Conservation (phyloP, 768 basidiomycete species). For the Trichaptum fuscoviolaceum region DNA sequence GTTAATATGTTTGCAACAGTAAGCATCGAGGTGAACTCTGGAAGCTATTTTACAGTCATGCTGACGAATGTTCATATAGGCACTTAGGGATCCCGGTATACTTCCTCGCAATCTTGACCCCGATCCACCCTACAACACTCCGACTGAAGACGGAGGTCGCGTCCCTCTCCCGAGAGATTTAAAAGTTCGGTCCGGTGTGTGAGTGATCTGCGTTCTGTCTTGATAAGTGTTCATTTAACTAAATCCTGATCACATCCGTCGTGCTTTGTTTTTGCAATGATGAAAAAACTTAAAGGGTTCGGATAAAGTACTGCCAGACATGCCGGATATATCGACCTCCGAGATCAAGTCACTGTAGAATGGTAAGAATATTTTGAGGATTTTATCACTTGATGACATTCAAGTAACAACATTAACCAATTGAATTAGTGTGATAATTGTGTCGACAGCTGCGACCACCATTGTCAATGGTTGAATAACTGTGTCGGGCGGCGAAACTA, state of each 20-base stretch:
- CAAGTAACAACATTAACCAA: neutral
- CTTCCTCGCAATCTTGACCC: constrained; percentile 84
- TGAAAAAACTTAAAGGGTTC: constrained; percentile 48
- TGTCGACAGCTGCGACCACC: constrained; percentile 92
- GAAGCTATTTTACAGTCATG: constrained; percentile 17
- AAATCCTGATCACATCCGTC: constrained; percentile 1
- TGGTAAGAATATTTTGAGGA: constrained; percentile 47
- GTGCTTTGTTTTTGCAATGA: constrained; percentile 4
- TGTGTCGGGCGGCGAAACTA: constrained; percentile 96
- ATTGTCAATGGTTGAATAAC: constrained; percentile 90
- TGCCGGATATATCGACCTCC: constrained; percentile 93
- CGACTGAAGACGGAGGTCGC: constrained; percentile 56
- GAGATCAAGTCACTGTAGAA: constrained; percentile 90
- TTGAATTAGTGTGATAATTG: constrained; percentile 85
- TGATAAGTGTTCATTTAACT: constrained; percentile 6
- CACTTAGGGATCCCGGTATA: constrained; percentile 82
- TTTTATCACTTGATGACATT: neutral
- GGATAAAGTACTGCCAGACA: constrained; percentile 91
- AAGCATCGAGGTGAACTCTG: constrained; percentile 22
- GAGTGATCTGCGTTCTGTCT: constrained; percentile 26
- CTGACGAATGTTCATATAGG: constrained; percentile 35
- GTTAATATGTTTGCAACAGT: constrained; percentile 77
- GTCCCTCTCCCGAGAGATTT: constrained; percentile 78
- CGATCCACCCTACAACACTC: constrained; percentile 69
- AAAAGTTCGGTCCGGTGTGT: constrained; percentile 73